These are phyloP conservation scores for Rhodotorula babjevae DNA, from an alignment of 768 basidiomycete species.

Conservation along the genomic window DNA sequence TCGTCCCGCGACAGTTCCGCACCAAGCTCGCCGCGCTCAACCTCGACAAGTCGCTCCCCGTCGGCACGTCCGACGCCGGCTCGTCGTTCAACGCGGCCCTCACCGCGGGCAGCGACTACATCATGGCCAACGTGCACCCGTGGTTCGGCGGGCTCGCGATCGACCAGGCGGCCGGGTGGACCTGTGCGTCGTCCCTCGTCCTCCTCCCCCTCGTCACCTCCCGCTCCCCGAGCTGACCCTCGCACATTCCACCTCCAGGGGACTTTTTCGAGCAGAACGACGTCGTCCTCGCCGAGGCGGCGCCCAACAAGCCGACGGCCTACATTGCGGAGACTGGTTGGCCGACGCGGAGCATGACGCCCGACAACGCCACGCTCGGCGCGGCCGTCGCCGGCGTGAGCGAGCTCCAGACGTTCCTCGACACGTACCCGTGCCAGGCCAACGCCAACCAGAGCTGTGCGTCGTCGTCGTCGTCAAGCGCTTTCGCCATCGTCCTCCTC, in stretches of 20 bases:
- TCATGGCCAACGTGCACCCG: conserved; percentile 55
- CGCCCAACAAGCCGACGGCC: conserved; percentile 70
- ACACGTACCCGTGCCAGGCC: conserved; percentile 81
- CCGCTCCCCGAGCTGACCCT: neutral
- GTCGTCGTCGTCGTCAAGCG: too few relatives aligned
- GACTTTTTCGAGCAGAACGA: conserved; percentile 65
- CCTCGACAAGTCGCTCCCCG: conserved; percentile 46
- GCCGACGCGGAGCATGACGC: conserved; percentile 47
- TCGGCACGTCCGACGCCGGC: conserved; percentile 51
- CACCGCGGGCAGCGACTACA: conserved; percentile 62
- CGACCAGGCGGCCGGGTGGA: conserved; percentile 71
- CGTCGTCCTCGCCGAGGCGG: conserved; percentile 50
- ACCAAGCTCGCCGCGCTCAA: conserved; percentile 42
- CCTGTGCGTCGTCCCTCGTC: conserved; percentile 44
- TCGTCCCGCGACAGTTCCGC: conserved; percentile 43
- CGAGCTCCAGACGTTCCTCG: conserved; percentile 62
- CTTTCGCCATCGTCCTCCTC: too few relatives aligned
- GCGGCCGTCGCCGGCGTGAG: conserved; percentile 29
- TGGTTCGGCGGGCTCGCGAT: conserved; percentile 71
- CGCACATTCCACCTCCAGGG: too few relatives aligned
- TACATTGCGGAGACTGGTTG: conserved; percentile 85
- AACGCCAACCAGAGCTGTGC: conserved; percentile 62
- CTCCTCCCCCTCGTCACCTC: too few relatives aligned
- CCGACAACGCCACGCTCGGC: conserved; percentile 22
- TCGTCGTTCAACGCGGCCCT: conserved; percentile 44